phyloP scores from a whole-genome alignment of 2,329 filamentous ascomycete species.

The Xylaria sp. region DNA sequence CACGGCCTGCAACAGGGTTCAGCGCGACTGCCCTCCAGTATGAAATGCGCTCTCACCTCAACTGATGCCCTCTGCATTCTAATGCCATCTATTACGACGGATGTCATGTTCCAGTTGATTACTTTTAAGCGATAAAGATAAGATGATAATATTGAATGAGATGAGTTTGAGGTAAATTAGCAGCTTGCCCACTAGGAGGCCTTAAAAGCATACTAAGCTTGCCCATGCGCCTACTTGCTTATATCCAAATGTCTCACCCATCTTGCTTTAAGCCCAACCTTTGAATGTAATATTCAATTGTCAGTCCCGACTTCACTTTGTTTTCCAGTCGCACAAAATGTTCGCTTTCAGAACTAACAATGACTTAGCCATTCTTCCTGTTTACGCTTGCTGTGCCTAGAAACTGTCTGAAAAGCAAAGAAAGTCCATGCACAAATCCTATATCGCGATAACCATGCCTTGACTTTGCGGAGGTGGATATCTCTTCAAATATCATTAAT shows the following conservation, averaged over 20 bases:
- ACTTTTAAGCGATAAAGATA: not conserved
- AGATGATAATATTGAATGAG: not conserved
- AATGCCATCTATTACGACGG: constrained; percentile 29
- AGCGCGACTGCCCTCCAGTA: constrained; percentile 7
- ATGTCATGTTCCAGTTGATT: constrained; percentile 31
- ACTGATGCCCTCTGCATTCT: constrained; percentile 9
- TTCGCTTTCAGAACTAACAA: not conserved
- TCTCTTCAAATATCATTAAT: too few relatives aligned
- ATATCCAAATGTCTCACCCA: constrained; percentile 1
- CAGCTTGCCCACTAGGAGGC: constrained; percentile 1
- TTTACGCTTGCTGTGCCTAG: not conserved
- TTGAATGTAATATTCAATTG: not conserved
- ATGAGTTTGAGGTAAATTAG: not conserved
- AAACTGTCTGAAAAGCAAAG: not conserved
- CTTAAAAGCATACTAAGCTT: constrained; percentile 1
- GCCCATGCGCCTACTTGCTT: constrained; percentile 11
- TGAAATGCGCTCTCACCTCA: constrained; percentile 26
- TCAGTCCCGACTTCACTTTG: not conserved
- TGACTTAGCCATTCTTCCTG: not conserved
- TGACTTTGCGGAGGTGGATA: too few relatives aligned
- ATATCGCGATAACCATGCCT: not conserved
- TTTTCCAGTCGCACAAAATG: too few relatives aligned
- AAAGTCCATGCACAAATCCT: not conserved
- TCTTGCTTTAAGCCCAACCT: not conserved
- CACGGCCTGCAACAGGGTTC: constrained; percentile 23